Evolutionary conservation across 2,329 filamentous ascomycete genomes (phyloP).

Genomic region (Cercospora berteroae): DNA sequence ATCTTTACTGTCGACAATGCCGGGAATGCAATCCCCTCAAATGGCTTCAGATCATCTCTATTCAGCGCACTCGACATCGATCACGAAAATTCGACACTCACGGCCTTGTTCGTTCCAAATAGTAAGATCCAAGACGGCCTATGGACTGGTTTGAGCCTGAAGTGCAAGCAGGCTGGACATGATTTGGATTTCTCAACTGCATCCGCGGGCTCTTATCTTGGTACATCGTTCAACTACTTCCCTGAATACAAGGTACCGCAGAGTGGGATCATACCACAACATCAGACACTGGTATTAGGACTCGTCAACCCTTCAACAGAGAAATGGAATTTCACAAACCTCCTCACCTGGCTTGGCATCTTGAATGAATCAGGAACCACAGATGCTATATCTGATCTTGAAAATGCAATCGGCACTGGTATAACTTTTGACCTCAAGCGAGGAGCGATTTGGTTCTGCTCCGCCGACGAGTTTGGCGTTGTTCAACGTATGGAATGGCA

Average conservation of each 20-base stretch:
- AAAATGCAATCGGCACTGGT: not conserved
- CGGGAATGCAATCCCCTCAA: not conserved
- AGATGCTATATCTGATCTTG: not conserved
- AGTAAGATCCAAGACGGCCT: not conserved
- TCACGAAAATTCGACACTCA: not conserved
- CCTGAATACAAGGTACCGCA: not conserved
- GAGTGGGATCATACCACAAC: not conserved
- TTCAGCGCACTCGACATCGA: not conserved
- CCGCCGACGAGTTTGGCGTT: not conserved
- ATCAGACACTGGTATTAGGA: not conserved
- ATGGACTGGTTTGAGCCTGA: not conserved
- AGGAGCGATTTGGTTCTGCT: not conserved
- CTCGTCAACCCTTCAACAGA: not conserved
- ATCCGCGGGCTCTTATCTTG: not conserved
- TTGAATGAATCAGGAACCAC: not conserved
- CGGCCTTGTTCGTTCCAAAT: not conserved
- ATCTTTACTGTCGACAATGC: not conserved
- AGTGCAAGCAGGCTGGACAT: not conserved
- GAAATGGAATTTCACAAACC: not conserved
- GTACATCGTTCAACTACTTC: not conserved
- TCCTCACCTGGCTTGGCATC: not conserved
- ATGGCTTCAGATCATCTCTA: not conserved
- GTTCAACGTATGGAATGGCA: not conserved
- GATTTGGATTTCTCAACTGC: not conserved
- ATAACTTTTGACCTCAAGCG: not conserved